Evolutionary conservation across 768 basidiomycete genomes (phyloP).

Genomic region (Rossbeevera mucosa): DNA sequence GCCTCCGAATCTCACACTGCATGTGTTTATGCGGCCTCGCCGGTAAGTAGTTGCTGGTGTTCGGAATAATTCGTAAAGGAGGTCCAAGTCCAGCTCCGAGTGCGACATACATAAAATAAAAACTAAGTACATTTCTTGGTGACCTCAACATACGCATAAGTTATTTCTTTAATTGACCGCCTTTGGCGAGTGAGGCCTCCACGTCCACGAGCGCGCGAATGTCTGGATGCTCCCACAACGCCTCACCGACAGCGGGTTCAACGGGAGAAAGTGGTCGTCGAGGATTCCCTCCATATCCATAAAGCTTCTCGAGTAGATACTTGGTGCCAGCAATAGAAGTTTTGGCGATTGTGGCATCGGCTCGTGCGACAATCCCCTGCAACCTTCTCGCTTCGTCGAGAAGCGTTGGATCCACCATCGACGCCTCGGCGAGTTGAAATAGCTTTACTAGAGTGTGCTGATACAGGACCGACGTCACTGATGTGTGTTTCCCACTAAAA

Average conservation of each 20-base stretch:
- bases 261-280: slow-evolving; percentile 74
- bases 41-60: no score
- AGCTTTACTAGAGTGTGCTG: slow-evolving; percentile 59
- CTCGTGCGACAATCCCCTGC: slow-evolving; percentile 77
- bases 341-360: slow-evolving; percentile 76
- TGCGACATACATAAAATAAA: background rate
- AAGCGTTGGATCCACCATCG: slow-evolving; percentile 49
- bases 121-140: background rate
- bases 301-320: slow-evolving; percentile 62
- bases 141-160: background rate
- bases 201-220: slow-evolving; percentile 62
- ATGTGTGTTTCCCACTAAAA: background rate
- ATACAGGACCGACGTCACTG: slow-evolving; percentile 3
- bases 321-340: slow-evolving; percentile 82
- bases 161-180: slow-evolving; percentile 1
- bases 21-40: background rate
- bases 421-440: slow-evolving; percentile 55
- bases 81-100: background rate
- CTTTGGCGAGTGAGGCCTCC: slow-evolving; percentile 56
- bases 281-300: slow-evolving; percentile 80
- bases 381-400: slow-evolving; percentile 67
- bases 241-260: slow-evolving; percentile 47
- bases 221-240: slow-evolving; percentile 70
- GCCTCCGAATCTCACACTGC: slow-evolving; percentile 15
- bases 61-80: background rate